These are phyloP conservation scores for Aurantiochytrium sp. DNA, from an alignment of 108 stramenopile genomes.

Conservation along the genomic window DNA sequence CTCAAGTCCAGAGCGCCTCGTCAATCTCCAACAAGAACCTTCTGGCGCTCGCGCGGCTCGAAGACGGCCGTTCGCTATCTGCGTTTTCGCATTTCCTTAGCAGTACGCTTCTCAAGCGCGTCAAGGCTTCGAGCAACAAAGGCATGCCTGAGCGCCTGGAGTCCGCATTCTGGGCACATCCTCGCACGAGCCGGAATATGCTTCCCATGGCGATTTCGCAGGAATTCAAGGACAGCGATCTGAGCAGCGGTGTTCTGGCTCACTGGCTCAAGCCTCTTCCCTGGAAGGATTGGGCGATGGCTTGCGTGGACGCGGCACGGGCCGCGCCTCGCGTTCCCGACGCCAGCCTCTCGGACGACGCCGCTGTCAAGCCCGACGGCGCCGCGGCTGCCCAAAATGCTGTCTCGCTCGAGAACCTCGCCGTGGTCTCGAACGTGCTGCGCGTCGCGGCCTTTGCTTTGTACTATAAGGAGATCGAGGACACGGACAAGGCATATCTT, in stretches of 20 bases:
- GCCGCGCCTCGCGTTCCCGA: neutral
- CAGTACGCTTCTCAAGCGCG: neutral
- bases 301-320: neutral
- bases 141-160: neutral
- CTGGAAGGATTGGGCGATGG: neutral
- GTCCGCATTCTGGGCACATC: neutral
- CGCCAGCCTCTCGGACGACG: neutral
- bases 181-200: neutral
- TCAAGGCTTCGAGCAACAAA: neutral
- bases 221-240: neutral
- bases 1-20: neutral
- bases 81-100: neutral
- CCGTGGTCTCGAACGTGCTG: neutral
- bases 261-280: slow-evolving; percentile 2
- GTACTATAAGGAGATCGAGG: neutral
- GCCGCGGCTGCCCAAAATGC: too few relatives aligned
- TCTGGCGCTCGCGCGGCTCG: neutral
- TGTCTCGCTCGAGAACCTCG: neutral
- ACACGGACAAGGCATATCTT: neutral
- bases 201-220: neutral
- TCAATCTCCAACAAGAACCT: neutral
- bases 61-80: neutral
- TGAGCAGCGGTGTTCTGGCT: neutral
- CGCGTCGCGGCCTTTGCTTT: neutral
- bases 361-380: neutral